Evolutionary conservation across 2,329 filamentous ascomycete species (phyloP).

Genomic region (Hymenoscyphus fraxineus): DNA sequence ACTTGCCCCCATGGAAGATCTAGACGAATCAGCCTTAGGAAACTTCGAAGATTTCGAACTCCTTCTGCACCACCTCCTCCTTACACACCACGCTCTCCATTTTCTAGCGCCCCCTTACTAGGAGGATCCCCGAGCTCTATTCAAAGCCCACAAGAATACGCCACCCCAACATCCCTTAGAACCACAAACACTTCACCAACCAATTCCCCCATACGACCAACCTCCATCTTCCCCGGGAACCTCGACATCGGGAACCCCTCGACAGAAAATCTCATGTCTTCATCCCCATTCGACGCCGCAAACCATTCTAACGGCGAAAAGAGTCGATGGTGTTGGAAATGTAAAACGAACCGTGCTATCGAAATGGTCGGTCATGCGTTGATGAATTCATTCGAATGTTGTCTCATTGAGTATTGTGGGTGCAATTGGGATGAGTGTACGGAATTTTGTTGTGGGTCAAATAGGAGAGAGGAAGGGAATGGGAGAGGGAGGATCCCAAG

Average conservation of each 20-base stretch:
- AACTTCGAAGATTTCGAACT: slow-evolving; percentile 4
- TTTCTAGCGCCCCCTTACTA: background rate
- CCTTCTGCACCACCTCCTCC: slow-evolving; percentile 4
- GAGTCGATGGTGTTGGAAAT: slow-evolving; percentile 29
- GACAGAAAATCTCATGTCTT: slow-evolving; percentile 20
- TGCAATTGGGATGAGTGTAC: slow-evolving; percentile 22
- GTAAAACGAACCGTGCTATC: slow-evolving; percentile 21
- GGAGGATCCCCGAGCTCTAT: background rate
- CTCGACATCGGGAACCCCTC: slow-evolving; percentile 9
- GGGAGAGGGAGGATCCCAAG: background rate
- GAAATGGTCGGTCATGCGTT: slow-evolving; percentile 26
- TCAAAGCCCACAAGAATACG: background rate
- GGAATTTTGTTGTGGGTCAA: background rate
- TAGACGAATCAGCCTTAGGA: background rate
- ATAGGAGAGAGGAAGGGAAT: background rate
- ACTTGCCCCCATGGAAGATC: slow-evolving; percentile 18
- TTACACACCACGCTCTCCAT: background rate
- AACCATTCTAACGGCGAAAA: background rate
- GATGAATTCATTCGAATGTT: slow-evolving; percentile 15
- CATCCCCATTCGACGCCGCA: slow-evolving; percentile 9
- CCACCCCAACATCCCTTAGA: background rate
- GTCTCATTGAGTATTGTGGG: slow-evolving; percentile 30
- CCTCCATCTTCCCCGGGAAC: background rate
- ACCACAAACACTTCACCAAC: background rate
- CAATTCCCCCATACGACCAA: background rate